A percentile compares a stretch with the other conserved stretches of the same genome.
Evolutionary conservation across 441 rosid species (phyloP).

Genomic region (Bocquillonia castaneifolia): DNA sequence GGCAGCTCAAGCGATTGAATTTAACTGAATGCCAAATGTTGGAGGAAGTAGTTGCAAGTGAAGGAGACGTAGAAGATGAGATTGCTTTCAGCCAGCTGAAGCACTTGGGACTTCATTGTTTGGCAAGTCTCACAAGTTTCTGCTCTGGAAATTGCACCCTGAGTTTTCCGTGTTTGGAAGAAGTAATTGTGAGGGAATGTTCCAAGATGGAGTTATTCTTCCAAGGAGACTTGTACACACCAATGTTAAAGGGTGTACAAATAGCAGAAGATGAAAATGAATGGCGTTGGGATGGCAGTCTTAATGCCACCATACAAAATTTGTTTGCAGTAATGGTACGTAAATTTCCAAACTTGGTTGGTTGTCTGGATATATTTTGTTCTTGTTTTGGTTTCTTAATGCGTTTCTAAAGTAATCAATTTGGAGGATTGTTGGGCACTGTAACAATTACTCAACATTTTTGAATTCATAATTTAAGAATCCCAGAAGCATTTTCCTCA

Average conservation of each 20-base stretch:
- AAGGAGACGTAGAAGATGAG: conserved; percentile 10
- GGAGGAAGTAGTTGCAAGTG: conserved; percentile 17
- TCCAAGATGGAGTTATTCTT: neutral
- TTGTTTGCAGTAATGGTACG: no score
- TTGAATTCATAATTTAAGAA: no score
- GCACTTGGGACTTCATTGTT: conserved; percentile 11
- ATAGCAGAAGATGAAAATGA: neutral
- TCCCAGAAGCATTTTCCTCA: no score
- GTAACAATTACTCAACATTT: no score
- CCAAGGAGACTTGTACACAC: neutral
- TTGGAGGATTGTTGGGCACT: no score
- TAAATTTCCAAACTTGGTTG: no score
- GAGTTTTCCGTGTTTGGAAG: conserved; percentile 20
- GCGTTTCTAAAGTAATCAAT: no score
- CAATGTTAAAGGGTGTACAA: neutral
- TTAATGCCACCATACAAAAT: neutral
- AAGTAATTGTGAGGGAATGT: neutral
- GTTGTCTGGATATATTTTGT: no score
- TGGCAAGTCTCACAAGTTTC: conserved; percentile 28
- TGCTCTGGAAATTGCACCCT: conserved; percentile 4
- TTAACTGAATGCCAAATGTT: conserved; percentile 20
- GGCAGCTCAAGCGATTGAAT: conserved; percentile 21
- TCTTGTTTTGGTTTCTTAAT: no score
- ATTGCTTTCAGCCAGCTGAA: conserved; percentile 23
- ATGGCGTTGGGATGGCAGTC: neutral